Percentiles rank a stretch among this genome's conserved stretches.
These are phyloP conservation scores for Akanthomyces muscarius DNA, from an alignment of 2,329 filamentous ascomycete genomes.

Conservation along the genomic window DNA sequence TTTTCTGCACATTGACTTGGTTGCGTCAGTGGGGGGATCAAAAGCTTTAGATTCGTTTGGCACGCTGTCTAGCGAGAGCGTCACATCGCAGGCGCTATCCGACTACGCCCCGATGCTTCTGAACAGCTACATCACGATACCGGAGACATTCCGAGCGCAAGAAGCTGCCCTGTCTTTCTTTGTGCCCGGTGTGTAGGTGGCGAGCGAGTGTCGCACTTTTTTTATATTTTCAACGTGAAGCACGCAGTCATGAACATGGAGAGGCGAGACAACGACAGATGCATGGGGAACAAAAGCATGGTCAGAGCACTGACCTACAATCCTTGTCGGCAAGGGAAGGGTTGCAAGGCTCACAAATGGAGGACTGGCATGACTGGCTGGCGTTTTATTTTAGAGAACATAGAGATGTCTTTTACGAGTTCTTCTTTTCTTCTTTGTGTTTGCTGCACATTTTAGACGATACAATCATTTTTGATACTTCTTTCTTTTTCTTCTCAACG, in stretches of 20 bases:
- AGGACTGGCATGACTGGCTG: conserved; percentile 8
- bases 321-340: neutral
- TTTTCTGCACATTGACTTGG: neutral
- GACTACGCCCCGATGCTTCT: no score
- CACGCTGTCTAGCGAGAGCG: neutral
- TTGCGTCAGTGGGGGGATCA: neutral
- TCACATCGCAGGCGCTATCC: no score
- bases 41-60: neutral
- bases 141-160: neutral
- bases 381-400: conserved; percentile 17
- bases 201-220: neutral
- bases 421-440: neutral
- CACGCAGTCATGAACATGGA: neutral
- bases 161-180: neutral
- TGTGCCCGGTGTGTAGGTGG: neutral
- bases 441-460: conserved; percentile 9
- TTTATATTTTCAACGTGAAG: neutral
- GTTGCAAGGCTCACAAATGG: neutral
- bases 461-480: neutral
- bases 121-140: no score
- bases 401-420: neutral
- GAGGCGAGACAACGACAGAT: neutral
- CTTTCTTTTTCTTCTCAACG: neutral
- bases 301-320: neutral
- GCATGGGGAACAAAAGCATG: neutral